phyloP scores from a whole-genome alignment of 2,329 filamentous ascomycete species.

The Microdochium paspali region DNA sequence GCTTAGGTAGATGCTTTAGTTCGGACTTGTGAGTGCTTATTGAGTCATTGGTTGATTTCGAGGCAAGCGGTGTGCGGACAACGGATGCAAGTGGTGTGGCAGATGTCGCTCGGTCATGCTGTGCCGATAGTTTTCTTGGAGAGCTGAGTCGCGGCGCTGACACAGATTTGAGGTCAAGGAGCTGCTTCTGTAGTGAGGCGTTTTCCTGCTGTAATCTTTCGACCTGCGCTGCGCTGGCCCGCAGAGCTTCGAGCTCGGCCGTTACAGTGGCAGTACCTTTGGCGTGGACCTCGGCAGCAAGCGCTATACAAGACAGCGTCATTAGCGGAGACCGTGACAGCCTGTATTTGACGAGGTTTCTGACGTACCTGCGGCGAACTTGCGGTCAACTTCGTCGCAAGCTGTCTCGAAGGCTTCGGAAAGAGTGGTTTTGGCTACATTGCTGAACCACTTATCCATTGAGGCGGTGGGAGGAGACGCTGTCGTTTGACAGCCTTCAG shows the following conservation, averaged over 20 bases:
- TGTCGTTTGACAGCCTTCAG: not conserved
- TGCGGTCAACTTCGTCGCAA: conserved; percentile 14
- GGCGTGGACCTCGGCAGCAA: not conserved
- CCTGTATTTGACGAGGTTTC: not conserved
- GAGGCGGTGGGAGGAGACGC: not conserved
- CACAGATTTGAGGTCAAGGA: conserved; percentile 19
- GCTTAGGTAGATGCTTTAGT: conserved; percentile 4
- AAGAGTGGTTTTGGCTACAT: conserved; percentile 15
- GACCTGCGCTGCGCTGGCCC: conserved; percentile 17
- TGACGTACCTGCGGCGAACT: conserved; percentile 15
- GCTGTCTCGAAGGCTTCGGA: conserved; percentile 15
- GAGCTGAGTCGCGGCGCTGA: conserved; percentile 3
- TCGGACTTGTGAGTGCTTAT: conserved; percentile 6
- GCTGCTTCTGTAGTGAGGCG: conserved; percentile 24
- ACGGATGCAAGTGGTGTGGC: not conserved
- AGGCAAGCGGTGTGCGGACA: conserved; percentile 15
- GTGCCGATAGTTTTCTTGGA: conserved; percentile 1
- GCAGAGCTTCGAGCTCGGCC: conserved; percentile 25
- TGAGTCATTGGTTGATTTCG: conserved; percentile 12
- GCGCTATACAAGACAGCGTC: not conserved
- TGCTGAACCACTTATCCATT: conserved; percentile 20
- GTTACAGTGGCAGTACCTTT: conserved; percentile 14
- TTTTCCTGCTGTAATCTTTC: conserved; percentile 32
- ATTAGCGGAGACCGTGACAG: not conserved
- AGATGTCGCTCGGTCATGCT: not conserved